Base-by-base conservation (phyloP, 2,329 filamentous ascomycete species). In the Westerdykella aurantiaca region DNA sequence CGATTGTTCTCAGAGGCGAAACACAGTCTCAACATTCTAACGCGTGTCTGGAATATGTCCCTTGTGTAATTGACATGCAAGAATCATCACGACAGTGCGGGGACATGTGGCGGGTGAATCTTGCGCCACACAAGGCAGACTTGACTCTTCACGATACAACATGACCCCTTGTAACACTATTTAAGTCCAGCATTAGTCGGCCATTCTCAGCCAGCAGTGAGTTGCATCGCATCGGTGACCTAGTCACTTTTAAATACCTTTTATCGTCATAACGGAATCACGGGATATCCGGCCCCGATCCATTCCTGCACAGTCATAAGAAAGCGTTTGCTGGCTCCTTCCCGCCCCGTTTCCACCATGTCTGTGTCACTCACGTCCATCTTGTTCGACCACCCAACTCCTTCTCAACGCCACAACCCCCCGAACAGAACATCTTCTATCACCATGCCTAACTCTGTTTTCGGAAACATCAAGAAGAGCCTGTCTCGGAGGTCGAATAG, bases 401-500 rank as follows among this genome's bases (percentile, higher is more conserved):
- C 23, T 25, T 5, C 23, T 5, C 5, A 10, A 25, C 23, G 10
- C 23, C 23, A 25, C 29, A n/a, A 38, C 14, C 25, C 6, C 25
- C 37, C 31, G 18, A 29, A 22, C n/a, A 44, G 10, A 40, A 34
- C 18, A 48, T 23, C 4, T 42, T 39, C 42, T 31, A 34, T 14
- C 38, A 38, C 34, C 38, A 39, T 43, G 31, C 34, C 41, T 16
- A 41, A 42, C 6, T 34, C 33, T 6, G 13, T 61, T 44, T 53
- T 64, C 38, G 45, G 42, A 37, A 48, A 49, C 31, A 22, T 66
- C n/a, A 61, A 55, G 45, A 56, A 56, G 40, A 57, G 51, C 42
- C 51, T 63, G 25, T 37, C 43, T 9, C 41, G 41, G 23, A 40
- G 42, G n/a, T 34, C 38, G 6, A 5, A n/a, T 34, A 5, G 33